These are phyloP conservation scores for Begonia masoniana DNA, from an alignment of 306 rosid genomes.

Conservation along the genomic window DNA sequence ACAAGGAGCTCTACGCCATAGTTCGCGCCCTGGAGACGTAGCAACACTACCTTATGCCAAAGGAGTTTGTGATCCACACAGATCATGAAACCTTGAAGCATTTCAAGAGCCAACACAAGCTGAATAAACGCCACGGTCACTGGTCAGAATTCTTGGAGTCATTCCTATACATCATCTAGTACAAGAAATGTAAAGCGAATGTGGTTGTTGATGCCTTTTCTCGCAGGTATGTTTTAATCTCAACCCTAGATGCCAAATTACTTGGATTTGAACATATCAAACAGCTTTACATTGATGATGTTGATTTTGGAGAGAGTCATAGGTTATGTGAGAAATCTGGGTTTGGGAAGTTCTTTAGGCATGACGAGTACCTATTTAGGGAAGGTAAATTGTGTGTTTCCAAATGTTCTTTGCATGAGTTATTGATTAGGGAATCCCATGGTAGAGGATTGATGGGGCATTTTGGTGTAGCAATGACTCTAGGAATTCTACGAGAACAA, in stretches of 20 bases:
- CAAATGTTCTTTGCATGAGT: background rate
- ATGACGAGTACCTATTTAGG: background rate
- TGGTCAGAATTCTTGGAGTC: background rate
- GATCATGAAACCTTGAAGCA: background rate
- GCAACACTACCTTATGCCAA: background rate
- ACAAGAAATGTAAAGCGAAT: slow-evolving; percentile 2
- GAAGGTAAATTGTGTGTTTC: background rate
- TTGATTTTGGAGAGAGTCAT: background rate
- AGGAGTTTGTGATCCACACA: background rate
- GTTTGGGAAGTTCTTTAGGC: background rate
- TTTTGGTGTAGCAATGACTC: background rate
- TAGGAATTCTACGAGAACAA: background rate
- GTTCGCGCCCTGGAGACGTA: background rate
- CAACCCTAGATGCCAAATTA: background rate
- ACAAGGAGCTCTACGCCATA: background rate
- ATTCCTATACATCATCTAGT: background rate
- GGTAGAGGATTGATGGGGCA: background rate
- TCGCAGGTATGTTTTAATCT: background rate
- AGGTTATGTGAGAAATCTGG: background rate
- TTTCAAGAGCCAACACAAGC: background rate
- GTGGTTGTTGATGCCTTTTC: background rate
- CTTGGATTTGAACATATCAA: slow-evolving; percentile 1
- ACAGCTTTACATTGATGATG: background rate
- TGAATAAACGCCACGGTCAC: background rate
- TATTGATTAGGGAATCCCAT: background rate